These are phyloP conservation scores for Pichia kudriavzevii DNA, from an alignment of 1,139 yeast genomes.

Conservation along the genomic window DNA sequence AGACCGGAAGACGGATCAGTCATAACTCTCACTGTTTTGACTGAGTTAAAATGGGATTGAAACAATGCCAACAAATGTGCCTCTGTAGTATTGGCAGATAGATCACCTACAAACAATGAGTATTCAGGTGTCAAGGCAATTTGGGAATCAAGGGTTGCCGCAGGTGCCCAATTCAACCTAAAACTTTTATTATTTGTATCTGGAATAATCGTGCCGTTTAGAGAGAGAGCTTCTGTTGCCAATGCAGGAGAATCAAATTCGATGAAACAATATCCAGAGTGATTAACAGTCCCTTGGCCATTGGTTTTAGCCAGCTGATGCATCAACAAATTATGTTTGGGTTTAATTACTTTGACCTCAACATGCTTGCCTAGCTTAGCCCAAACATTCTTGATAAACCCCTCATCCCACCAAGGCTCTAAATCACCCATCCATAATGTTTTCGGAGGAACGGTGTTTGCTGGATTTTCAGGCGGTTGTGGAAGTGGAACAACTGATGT, in stretches of 20 bases:
- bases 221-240: constrained; percentile 62
- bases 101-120: constrained; percentile 82
- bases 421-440: constrained; percentile 92
- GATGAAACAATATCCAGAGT: constrained; percentile 81
- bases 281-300: constrained; percentile 31
- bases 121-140: constrained; percentile 43
- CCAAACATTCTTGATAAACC: constrained; percentile 63
- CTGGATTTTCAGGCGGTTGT: constrained; percentile 40
- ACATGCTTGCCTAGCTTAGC: constrained; percentile 39
- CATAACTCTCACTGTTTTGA: constrained; percentile 84
- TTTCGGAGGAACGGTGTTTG: constrained; percentile 29
- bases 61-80: constrained; percentile 59
- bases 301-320: constrained; percentile 25
- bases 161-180: constrained; percentile 83
- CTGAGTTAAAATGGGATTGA: constrained; percentile 62
- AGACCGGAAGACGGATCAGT: constrained; percentile 66
- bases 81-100: constrained; percentile 72
- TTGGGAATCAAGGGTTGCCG: constrained; percentile 42
- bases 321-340: constrained; percentile 30
- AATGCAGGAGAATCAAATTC: constrained; percentile 62
- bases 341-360: constrained; percentile 52
- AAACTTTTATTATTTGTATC: constrained; percentile 47
- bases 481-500: constrained; percentile 28
- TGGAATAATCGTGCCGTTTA: constrained; percentile 68
- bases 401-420: constrained; percentile 81